Base-by-base conservation (phyloP, 257 asterid genomes). In the Solanum dulcamara region DNA sequence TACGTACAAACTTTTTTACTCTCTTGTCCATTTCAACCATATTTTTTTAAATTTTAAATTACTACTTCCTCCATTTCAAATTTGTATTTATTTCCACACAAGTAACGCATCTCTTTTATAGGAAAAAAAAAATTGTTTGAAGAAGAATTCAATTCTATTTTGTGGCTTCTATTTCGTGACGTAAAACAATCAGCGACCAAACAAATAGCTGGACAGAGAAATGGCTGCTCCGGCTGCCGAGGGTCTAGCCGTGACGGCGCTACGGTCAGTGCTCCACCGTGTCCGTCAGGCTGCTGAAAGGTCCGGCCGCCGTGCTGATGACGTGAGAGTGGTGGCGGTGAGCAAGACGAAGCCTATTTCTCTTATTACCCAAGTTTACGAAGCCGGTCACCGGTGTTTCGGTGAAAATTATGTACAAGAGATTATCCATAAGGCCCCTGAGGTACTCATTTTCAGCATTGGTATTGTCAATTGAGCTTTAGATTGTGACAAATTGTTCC, bases 341-440 rank as follows among this genome's bases (percentile, higher is more conserved):
- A 67, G 98, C 88, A 95, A 95, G 91, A 95, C 98, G 35, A 95
- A 95, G 84, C 97, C 98, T 3, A 40, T 89, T 9, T 89, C 98
- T 83, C 94, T 93, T 48, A 92, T 94, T 77, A 88, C 85, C 15
- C 92, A 94, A 66, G 90, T 94, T 20, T 94, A 95, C 87, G 95
- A 89, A 81, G 88, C 94, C 24, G 98, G 98, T 37, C 97, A 95
- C 81, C 88, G 97, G 13, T 89, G 95, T 85, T 94, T 95, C 38
- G 98, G 98, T 44, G 98, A 95, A 85, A 95, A 94, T 68, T 95
- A 95, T 85, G 98, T 89, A 33, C 97, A 93, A 86, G 98, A 95
- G 87, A 86, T 95, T 68, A 87, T 93, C 82, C 98, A 95, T 3
- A 95, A 95, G 87, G 98, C 96, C 83, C 97, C 98, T 37, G 95